phyloP scores from a whole-genome alignment of 768 basidiomycete species.

The Lactarius tabidus region DNA sequence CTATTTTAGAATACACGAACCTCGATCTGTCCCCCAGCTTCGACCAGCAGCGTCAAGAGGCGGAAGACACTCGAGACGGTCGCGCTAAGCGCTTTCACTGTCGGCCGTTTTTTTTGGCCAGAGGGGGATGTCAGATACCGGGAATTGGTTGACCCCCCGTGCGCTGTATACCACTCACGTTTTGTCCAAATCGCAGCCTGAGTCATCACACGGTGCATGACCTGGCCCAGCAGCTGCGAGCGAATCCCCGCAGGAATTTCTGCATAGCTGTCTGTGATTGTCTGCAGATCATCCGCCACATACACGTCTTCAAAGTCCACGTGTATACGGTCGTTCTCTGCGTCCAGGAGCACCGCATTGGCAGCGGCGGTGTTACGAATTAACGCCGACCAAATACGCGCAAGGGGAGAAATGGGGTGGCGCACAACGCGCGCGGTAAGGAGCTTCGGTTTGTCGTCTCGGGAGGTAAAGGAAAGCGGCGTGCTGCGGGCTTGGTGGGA shows the following conservation, averaged over 20 bases:
- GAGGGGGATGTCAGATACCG: neutral
- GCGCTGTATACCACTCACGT: neutral
- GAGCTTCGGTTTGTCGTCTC: conserved; percentile 5
- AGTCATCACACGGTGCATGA: conserved; percentile 16
- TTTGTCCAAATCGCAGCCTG: conserved; percentile 23
- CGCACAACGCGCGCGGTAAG: conserved; percentile 23
- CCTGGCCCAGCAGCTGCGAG: conserved; percentile 10
- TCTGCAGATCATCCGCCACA: conserved; percentile 7
- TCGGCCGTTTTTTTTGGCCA: neutral
- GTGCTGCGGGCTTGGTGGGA: conserved; percentile 8
- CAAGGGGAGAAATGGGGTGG: conserved; percentile 24
- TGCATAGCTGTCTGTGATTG: conserved; percentile 14
- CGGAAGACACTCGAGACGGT: conserved; percentile 11
- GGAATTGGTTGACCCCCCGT: neutral
- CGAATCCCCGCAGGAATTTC: conserved; percentile 23
- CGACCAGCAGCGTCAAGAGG: conserved; percentile 11
- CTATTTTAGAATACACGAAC: conserved; percentile 1
- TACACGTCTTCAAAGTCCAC: conserved; percentile 19
- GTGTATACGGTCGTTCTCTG: conserved; percentile 7
- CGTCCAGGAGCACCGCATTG: conserved; percentile 13
- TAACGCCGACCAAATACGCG: conserved; percentile 20
- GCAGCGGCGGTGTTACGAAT: conserved; percentile 20
- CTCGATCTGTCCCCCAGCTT: conserved; percentile 10
- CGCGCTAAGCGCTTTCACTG: conserved; percentile 21
- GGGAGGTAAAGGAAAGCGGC: conserved; percentile 7